Evolutionary conservation across 257 asterid genomes (phyloP).

Genomic region (Primulina eburnea): DNA sequence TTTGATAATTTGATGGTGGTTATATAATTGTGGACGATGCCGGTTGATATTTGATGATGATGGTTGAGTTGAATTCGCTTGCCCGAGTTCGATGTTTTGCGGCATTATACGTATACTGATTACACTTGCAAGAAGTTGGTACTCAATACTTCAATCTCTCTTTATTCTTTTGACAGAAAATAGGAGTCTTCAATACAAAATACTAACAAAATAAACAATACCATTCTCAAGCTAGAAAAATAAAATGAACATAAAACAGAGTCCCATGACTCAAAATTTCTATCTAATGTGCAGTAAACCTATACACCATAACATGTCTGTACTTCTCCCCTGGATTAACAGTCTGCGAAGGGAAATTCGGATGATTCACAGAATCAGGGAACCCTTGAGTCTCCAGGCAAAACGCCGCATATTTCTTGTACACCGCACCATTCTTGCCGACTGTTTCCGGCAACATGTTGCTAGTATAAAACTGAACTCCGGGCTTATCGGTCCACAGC

Average conservation of each 20-base stretch:
- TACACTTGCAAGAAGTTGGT: too few species aligned
- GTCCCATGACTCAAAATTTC: not conserved
- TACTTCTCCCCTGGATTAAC: conserved; percentile 60
- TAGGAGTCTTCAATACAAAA: not conserved
- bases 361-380: conserved; percentile 83
- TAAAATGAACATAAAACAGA: not conserved
- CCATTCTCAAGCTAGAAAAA: not conserved
- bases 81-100: not conserved
- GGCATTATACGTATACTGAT: not conserved
- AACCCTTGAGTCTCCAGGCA: conserved; percentile 89
- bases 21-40: conserved; percentile 8
- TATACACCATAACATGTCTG: conserved; percentile 61
- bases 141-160: not conserved
- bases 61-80: conserved; percentile 1
- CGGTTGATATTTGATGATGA: conserved; percentile 18
- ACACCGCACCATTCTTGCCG: conserved; percentile 62
- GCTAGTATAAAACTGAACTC: conserved; percentile 74
- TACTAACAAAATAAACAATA: not conserved
- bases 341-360: conserved; percentile 70
- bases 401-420: conserved; percentile 44
- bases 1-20: conserved; percentile 13
- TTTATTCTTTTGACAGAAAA: not conserved
- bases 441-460: conserved; percentile 44
- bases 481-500: conserved; percentile 74
- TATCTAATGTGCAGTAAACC: conserved; percentile 49